Conservation (phyloP, 257 asterid genomes). For the Rauvolfia tetraphylla region DNA sequence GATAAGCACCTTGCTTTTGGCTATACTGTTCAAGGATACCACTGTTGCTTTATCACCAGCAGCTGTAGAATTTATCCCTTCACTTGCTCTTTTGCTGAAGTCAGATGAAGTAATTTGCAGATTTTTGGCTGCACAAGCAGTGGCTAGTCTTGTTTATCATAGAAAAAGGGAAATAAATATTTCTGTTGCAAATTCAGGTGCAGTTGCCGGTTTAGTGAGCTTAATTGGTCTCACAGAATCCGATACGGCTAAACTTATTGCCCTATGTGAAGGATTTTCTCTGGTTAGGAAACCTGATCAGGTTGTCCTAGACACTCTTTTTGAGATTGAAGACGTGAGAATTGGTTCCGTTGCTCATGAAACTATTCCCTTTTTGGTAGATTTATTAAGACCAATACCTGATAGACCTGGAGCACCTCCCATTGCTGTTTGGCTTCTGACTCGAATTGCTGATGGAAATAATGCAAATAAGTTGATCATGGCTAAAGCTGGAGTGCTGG, state of each 20-base stretch:
- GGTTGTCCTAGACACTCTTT: conserved; percentile 58
- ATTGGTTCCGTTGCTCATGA: conserved; percentile 60
- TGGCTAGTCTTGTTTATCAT: conserved; percentile 71
- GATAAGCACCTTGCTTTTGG: conserved; percentile 73
- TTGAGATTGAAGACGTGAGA: conserved; percentile 72
- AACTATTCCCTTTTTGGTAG: conserved; percentile 76
- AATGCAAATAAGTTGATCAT: conserved; percentile 66
- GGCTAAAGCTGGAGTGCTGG: conserved; percentile 86
- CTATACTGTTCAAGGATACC: conserved; percentile 70
- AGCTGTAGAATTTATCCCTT: conserved; percentile 46
- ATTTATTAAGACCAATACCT: conserved; percentile 76
- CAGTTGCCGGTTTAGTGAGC: conserved; percentile 57
- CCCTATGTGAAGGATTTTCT: conserved; percentile 68
- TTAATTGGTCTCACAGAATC: conserved; percentile 65
- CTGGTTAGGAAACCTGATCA: conserved; percentile 67
- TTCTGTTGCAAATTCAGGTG: conserved; percentile 69
- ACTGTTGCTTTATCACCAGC: conserved; percentile 51
- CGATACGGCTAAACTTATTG: conserved; percentile 57
- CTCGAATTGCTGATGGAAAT: conserved; percentile 69
- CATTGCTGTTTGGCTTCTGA: conserved; percentile 58
- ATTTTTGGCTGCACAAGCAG: conserved; percentile 83
- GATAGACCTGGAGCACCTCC: conserved; percentile 88
- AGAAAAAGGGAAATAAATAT: conserved; percentile 58
- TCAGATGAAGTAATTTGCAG: conserved; percentile 65
- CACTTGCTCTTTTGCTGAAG: conserved; percentile 52